Conservation (phyloP, 257 asterid genomes). For the Echites panduratus region DNA sequence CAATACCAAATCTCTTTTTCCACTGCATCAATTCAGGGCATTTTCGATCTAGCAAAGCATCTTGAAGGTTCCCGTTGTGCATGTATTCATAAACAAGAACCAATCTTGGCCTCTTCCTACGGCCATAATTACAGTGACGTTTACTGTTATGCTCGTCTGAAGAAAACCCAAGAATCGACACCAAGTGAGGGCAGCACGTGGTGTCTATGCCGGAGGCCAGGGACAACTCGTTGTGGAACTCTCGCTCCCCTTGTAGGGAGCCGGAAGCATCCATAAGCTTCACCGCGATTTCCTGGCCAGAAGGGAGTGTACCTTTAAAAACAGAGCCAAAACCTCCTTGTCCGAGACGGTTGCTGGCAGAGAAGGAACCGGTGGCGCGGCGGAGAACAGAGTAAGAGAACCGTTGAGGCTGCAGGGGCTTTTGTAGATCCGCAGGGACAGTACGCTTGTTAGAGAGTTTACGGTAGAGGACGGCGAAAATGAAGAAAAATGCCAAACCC, state of each 20-base stretch:
- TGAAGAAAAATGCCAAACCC: constrained; percentile 38
- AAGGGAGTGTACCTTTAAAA: constrained; percentile 64
- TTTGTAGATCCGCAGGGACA: constrained; percentile 78
- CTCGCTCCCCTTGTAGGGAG: constrained; percentile 81
- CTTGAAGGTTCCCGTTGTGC: constrained; percentile 87
- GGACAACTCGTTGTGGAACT: constrained; percentile 78
- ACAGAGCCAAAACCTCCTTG: constrained; percentile 99
- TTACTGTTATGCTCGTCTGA: constrained; percentile 30
- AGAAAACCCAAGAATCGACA: constrained; percentile 74
- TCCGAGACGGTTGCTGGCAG: constrained; percentile 62
- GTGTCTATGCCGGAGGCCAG: constrained; percentile 59
- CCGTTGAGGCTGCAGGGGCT: constrained; percentile 54
- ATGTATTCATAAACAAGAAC: constrained; percentile 71
- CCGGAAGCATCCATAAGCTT: constrained; percentile 69
- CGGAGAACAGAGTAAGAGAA: constrained; percentile 62
- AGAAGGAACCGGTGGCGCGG: constrained; percentile 60
- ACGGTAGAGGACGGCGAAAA: constrained; percentile 45
- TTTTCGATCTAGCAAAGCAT: constrained; percentile 63
- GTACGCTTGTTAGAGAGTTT: constrained; percentile 68
- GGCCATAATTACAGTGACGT: constrained; percentile 17
- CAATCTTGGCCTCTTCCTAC: constrained; percentile 40
- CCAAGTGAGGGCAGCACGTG: constrained; percentile 54
- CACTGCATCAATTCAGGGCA: constrained; percentile 71
- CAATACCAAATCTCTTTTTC: constrained; percentile 61
- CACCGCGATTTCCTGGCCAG: constrained; percentile 81